Evolutionary conservation across 1,284 basidiomycete species (phyloP).

Genomic region (Neotropicomus parvogracilis): DNA sequence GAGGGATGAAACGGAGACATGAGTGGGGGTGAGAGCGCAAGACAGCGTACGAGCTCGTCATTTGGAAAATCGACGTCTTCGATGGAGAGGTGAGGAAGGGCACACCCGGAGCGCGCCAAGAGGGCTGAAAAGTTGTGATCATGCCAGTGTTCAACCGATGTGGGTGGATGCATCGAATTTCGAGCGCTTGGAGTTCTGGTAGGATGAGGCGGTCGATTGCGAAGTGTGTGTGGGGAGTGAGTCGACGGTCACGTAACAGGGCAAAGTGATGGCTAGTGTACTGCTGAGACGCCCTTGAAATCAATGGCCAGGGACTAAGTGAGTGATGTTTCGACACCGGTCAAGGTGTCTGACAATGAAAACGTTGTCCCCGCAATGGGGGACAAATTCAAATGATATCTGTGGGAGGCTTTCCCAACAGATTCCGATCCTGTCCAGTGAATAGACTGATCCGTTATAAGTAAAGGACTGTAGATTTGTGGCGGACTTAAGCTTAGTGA

Average conservation of each 20-base stretch:
- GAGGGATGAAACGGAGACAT: slow-evolving; percentile 19
- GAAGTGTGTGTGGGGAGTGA: not conserved
- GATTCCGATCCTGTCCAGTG: not conserved
- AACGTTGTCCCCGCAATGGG: slow-evolving; percentile 1
- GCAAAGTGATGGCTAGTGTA: not conserved
- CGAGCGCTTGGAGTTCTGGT: slow-evolving; percentile 17
- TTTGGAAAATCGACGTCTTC: slow-evolving; percentile 17
- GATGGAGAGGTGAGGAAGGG: slow-evolving; percentile 19
- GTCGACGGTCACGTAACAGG: slow-evolving; percentile 14
- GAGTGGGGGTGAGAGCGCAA: slow-evolving; percentile 13
- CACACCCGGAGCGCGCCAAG: slow-evolving; percentile 13
- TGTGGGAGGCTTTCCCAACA: slow-evolving; percentile 15
- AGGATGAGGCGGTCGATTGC: slow-evolving; percentile 16
- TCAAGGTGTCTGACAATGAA: not conserved
- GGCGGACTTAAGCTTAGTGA: slow-evolving; percentile 10
- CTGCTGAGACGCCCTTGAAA: too few relatives aligned
- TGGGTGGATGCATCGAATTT: slow-evolving; percentile 8
- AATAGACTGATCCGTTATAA: slow-evolving; percentile 7
- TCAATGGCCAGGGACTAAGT: not conserved
- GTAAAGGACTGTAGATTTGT: slow-evolving; percentile 16
- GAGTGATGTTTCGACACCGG: slow-evolving; percentile 17
- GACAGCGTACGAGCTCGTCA: slow-evolving; percentile 20
- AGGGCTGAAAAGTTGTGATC: slow-evolving; percentile 15
- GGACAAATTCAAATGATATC: slow-evolving; percentile 13
- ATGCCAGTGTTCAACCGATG: slow-evolving; percentile 2